Evolutionary conservation across 176 grass and related monocot genomes (phyloP).

Genomic region (Guadua angustifolia): DNA sequence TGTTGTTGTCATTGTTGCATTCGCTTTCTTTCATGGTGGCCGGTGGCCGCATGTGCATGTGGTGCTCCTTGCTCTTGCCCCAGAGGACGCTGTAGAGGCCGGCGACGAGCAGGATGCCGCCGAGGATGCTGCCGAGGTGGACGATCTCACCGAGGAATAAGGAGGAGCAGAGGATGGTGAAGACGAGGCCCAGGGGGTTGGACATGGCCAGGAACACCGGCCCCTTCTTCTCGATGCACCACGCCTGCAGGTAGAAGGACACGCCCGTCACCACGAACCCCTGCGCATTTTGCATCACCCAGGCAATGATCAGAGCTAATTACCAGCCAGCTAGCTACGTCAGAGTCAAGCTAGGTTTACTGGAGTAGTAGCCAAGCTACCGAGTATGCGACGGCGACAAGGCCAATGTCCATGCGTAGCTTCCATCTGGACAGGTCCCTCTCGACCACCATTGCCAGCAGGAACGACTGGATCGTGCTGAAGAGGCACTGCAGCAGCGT

Average conservation of each 20-base stretch:
- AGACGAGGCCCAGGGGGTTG: constrained; percentile 56
- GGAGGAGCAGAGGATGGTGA: constrained; percentile 66
- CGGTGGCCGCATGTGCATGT: neutral
- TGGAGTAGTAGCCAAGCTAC: neutral
- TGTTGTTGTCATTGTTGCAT: neutral
- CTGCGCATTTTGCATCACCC: too few relatives aligned
- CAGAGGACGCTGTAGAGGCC: constrained; percentile 61
- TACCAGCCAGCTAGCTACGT: too few relatives aligned
- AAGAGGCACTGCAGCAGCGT: constrained; percentile 53
- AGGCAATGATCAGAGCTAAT: too few relatives aligned
- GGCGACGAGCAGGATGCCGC: constrained; percentile 44
- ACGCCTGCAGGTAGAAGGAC: constrained; percentile 70
- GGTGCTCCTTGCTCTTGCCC: constrained; percentile 53
- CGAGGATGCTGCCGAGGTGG: constrained; percentile 60
- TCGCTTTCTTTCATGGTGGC: neutral
- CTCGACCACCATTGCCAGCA: constrained; percentile 55
- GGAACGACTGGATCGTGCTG: constrained; percentile 57
- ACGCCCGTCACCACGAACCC: constrained; percentile 53
- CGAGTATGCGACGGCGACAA: constrained; percentile 59
- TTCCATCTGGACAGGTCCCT: constrained; percentile 59
- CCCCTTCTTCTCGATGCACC: constrained; percentile 71
- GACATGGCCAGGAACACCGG: constrained; percentile 68
- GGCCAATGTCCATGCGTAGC: constrained; percentile 56
- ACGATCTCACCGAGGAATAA: constrained; percentile 67
- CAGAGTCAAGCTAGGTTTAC: too few relatives aligned